Base-by-base conservation (phyloP, 208 protist genomes). In the Wallacemonas collosoma region DNA sequence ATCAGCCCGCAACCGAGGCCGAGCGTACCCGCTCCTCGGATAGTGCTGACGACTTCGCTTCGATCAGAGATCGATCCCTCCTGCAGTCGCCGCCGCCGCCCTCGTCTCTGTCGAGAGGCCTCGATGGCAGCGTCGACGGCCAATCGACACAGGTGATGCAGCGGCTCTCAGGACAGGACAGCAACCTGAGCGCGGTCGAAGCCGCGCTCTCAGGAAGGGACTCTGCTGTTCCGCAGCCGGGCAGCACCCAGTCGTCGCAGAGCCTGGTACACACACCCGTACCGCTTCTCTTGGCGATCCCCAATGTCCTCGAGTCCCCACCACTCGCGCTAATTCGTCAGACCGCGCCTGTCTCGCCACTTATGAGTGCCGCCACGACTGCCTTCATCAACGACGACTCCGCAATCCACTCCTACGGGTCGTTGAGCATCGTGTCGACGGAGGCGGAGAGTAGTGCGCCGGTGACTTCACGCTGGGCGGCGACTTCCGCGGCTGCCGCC, bases 41-140 rank as follows among this genome's bases (percentile, higher is more conserved):
- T 6, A 38, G 14, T 15, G 43, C 40, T 4, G 60, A 65, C 0
- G 60, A 45, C 43, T 65, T 65, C 17, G 60, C 60, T 6, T 65
- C 60, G 3, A 65, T 65, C 12, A 65, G 50, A 17, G 60, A 65
- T 65, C 60, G 53, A 14, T 7, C n/a, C 43, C 60, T 50, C 3
- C 38, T 65, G 5, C 56, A 1, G 15, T 26, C 60, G 26, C 12
- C 45, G 12, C 12, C 45, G 45, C 45, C 6, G 45, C 45, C 8
- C 6, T 12, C 12, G 45, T 12, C 45, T 50, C 45, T 15, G 48
- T 53, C 48, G 8, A 15, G 14, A 53, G 11, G 14, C 11, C 11
- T 57, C 53, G 53, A 38, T 57, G 17, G 53, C 53, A 57, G 14
- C 53, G 5, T 35, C 5, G 5, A 6, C 26, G 53, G 5, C 15